Evolutionary conservation across 495 filamentous ascomycete species (phyloP).

Genomic region (Neurospora sp.): DNA sequence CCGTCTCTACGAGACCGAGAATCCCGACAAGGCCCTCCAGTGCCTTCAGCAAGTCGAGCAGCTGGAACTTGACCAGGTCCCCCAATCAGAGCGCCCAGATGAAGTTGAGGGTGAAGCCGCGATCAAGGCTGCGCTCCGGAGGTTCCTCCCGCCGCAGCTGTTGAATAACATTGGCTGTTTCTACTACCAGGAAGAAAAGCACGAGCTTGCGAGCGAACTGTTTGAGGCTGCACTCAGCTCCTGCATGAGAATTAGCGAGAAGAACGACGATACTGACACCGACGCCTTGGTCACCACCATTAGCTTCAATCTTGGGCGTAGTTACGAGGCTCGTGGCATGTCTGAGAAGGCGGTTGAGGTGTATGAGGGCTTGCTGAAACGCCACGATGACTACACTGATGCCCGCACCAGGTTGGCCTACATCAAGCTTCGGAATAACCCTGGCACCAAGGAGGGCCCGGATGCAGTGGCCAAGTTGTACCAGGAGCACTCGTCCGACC

Average conservation of each 20-base stretch:
- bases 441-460: constrained; percentile 66
- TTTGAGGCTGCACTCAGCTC: constrained; percentile 82
- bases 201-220: constrained; percentile 66
- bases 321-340: constrained; percentile 76
- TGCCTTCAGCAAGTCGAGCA: constrained; percentile 86
- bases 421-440: constrained; percentile 73
- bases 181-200: constrained; percentile 76
- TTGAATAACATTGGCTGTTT: constrained; percentile 97
- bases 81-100: constrained; percentile 54
- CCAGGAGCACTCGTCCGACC: constrained; percentile 63
- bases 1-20: constrained; percentile 74
- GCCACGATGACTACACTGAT: constrained; percentile 85
- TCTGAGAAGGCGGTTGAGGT: constrained; percentile 75
- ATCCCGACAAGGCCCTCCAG: constrained; percentile 81
- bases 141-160: constrained; percentile 75
- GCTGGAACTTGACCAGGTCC: constrained; percentile 65
- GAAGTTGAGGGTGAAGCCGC: constrained; percentile 51
- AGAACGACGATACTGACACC: constrained; percentile 59
- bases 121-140: constrained; percentile 49
- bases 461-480: constrained; percentile 74
- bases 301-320: constrained; percentile 93
- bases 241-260: constrained; percentile 65
- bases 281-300: constrained; percentile 90
- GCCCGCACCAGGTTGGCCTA: constrained; percentile 80
- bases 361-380: constrained; percentile 71